A percentile compares a stretch with the other conserved stretches of the same genome.
Conservation (phyloP, 768 basidiomycete species). For the Leccinum variicolor region DNA sequence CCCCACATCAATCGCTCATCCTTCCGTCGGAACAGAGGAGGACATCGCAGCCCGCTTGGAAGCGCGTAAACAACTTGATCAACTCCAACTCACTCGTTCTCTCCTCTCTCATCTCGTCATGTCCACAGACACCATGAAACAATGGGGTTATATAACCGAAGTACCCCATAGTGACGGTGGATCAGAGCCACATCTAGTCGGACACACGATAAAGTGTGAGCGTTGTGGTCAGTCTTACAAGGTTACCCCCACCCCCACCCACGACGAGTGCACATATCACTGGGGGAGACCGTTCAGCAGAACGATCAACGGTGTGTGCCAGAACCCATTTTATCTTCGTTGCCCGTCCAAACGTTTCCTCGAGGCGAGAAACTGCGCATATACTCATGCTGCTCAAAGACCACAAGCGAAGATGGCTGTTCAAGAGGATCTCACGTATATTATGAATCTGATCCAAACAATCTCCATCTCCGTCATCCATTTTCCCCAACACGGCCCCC, state of each 20-base stretch:
- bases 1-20: slow-evolving; percentile 58
- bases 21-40: slow-evolving; percentile 75
- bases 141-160: slow-evolving; percentile 69
- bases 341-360: not conserved
- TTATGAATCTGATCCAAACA: slow-evolving; percentile 63
- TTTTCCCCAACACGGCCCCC: slow-evolving; percentile 52
- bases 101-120: slow-evolving; percentile 60
- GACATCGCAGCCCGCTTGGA: slow-evolving; percentile 57
- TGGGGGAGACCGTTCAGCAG: slow-evolving; percentile 71
- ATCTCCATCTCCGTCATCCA: slow-evolving; percentile 70
- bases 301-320: slow-evolving; percentile 58
- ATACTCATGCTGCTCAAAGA: slow-evolving; percentile 77
- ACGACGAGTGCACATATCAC: slow-evolving; percentile 72
- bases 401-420: slow-evolving; percentile 63
- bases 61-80: slow-evolving; percentile 48
- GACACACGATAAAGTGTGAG: slow-evolving; percentile 69
- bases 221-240: slow-evolving; percentile 70
- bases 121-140: slow-evolving; percentile 50
- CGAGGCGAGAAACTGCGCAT: slow-evolving; percentile 66
- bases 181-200: slow-evolving; percentile 55
- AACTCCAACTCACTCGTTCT: slow-evolving; percentile 49
- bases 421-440: slow-evolving; percentile 86
- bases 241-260: slow-evolving; percentile 57
- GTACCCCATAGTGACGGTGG: slow-evolving; percentile 70
- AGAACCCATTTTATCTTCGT: not conserved